Evolutionary conservation across 129 eudicot species (phyloP).

Genomic region (Flaveria sonorensis): DNA sequence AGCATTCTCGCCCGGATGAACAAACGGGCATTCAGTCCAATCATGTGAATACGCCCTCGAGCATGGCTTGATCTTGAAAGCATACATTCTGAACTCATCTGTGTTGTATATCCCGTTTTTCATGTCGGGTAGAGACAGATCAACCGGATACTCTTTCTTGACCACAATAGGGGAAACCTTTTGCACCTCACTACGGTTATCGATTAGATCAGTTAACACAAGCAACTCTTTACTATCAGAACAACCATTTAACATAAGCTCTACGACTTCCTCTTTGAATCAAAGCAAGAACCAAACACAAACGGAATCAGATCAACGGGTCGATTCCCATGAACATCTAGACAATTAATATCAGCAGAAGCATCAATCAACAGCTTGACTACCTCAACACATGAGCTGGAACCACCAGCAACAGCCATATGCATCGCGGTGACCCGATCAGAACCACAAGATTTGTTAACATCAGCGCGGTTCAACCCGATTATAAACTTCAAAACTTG

Average conservation of each 20-base stretch:
- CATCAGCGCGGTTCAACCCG: constrained; percentile 49
- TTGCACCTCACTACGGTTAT: constrained; percentile 24
- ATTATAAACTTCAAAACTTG: constrained; percentile 53
- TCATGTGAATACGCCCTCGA: constrained; percentile 94
- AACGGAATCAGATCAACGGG: constrained; percentile 53
- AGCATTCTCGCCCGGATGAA: constrained; percentile 89
- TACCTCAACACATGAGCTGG: constrained; percentile 48
- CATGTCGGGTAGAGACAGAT: constrained; percentile 72
- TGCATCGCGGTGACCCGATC: constrained; percentile 79
- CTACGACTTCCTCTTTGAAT: constrained; percentile 43
- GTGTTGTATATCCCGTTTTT: constrained; percentile 73
- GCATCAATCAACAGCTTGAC: constrained; percentile 65
- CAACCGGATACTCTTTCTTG: constrained; percentile 75
- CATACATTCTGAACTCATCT: constrained; percentile 82
- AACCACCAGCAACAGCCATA: constrained; percentile 72
- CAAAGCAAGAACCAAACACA: constrained; percentile 32
- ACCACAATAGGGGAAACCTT: constrained; percentile 21
- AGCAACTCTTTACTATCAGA: constrained; percentile 29
- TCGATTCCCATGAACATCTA: constrained; percentile 63
- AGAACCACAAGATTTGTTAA: constrained; percentile 67
- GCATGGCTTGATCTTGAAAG: constrained; percentile 86
- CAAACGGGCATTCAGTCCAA: constrained; percentile 93
- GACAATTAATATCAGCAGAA: constrained; percentile 51
- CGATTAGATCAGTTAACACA: constrained; percentile 37
- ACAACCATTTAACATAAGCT: constrained; percentile 46